Evolutionary conservation across 768 basidiomycete genomes (phyloP).

Genomic region (Cystobasidiopsis lactophilus): DNA sequence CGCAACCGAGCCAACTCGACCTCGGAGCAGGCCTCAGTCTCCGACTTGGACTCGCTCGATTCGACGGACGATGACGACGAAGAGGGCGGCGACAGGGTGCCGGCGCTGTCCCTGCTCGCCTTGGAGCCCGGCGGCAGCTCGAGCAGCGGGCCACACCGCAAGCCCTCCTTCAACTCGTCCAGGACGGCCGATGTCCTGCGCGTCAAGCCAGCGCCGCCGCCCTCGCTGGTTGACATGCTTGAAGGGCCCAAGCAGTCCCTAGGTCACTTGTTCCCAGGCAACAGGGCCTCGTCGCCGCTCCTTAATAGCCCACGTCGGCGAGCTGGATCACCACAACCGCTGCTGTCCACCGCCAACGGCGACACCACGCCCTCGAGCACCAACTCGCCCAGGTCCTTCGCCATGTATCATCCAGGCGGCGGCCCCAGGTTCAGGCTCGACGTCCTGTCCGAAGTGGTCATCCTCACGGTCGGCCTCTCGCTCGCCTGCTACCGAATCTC

Average conservation of each 20-base stretch:
- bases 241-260: background rate
- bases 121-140: too few relatives aligned
- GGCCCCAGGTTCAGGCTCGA: slow-evolving; percentile 6
- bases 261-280: background rate
- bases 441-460: slow-evolving; percentile 17
- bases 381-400: too few relatives aligned
- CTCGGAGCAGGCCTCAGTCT: too few relatives aligned
- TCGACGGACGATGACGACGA: too few relatives aligned
- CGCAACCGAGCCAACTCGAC: too few relatives aligned
- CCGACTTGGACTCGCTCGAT: too few relatives aligned
- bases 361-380: too few relatives aligned
- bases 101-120: too few relatives aligned
- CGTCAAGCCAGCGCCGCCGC: background rate
- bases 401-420: background rate
- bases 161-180: background rate
- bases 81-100: too few relatives aligned
- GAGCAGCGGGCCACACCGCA: too few relatives aligned
- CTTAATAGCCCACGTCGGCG: background rate
- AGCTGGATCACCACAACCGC: background rate
- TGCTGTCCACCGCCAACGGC: background rate
- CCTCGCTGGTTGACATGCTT: background rate
- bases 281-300: background rate
- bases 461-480: slow-evolving; percentile 11
- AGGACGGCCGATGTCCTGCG: background rate
- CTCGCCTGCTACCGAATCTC: slow-evolving; percentile 14